Evolutionary conservation across 345 rosid genomes (phyloP).

Genomic region (Salix koriyanagi): DNA sequence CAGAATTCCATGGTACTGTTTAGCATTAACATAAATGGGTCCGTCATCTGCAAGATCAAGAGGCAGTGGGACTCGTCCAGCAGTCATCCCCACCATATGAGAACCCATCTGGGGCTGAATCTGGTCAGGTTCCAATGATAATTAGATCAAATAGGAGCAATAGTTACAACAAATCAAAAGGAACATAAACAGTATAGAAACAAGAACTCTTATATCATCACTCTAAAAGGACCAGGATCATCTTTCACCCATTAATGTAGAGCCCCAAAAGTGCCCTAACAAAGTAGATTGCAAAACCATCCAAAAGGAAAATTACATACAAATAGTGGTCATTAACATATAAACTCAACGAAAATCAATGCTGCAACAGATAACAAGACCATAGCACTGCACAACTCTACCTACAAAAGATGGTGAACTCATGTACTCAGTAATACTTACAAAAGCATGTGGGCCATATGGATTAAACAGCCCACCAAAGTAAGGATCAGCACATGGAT

Average conservation of each 20-base stretch:
- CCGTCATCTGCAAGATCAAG: conserved; percentile 39
- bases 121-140: conserved; percentile 12
- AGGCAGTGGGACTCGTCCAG: conserved; percentile 42
- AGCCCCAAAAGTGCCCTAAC: neutral
- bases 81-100: conserved; percentile 28
- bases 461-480: conserved; percentile 32
- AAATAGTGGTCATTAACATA: neutral
- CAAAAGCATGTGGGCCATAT: conserved; percentile 42
- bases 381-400: neutral
- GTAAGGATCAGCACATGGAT: conserved; percentile 32
- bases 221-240: neutral
- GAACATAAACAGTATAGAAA: neutral
- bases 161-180: neutral
- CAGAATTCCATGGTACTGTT: conserved; percentile 53
- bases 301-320: neutral
- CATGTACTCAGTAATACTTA: conserved; percentile 22
- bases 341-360: neutral
- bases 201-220: neutral
- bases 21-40: conserved; percentile 48
- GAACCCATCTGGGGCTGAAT: conserved; percentile 36
- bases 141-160: neutral
- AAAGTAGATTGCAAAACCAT: neutral
- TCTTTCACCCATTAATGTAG: neutral
- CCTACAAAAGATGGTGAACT: neutral
- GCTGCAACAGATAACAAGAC: neutral